phyloP scores from a whole-genome alignment of 202 grass and related monocot genomes.

The Schoenoplectus tabernaemontani region DNA sequence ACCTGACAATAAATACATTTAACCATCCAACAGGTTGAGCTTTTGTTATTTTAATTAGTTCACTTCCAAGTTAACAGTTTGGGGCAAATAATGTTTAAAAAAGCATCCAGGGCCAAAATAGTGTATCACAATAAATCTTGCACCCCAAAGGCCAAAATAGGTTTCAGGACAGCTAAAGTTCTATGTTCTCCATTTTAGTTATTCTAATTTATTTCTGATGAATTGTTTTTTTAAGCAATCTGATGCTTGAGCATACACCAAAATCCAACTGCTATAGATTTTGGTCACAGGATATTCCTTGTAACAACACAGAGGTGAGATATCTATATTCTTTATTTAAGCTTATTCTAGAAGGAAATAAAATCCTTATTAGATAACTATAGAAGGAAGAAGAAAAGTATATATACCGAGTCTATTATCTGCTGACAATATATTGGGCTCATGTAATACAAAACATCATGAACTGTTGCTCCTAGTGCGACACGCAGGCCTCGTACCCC shows the following conservation, averaged over 20 bases:
- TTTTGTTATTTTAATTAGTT: background rate
- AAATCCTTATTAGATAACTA: background rate
- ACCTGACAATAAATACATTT: constrained; percentile 44
- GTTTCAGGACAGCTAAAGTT: background rate
- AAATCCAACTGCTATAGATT: background rate
- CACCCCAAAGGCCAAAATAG: background rate
- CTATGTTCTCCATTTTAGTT: background rate
- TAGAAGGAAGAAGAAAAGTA: background rate
- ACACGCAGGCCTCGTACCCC: constrained; percentile 87
- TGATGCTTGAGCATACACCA: background rate
- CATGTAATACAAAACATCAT: constrained; percentile 99
- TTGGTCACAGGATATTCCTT: background rate
- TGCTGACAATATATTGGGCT: constrained; percentile 97
- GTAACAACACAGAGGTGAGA: background rate
- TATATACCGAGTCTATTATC: constrained; percentile 90
- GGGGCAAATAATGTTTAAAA: background rate
- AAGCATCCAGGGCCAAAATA: background rate
- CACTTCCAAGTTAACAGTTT: background rate
- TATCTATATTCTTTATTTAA: background rate
- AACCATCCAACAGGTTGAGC: background rate
- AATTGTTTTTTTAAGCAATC: background rate
- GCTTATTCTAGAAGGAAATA: background rate
- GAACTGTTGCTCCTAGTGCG: constrained; percentile 80
- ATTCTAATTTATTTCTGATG: background rate
- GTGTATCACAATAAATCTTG: too few species aligned